Conservation (phyloP, 371 early-diverging fungal species). For the Saksenaea vasiformis region DNA sequence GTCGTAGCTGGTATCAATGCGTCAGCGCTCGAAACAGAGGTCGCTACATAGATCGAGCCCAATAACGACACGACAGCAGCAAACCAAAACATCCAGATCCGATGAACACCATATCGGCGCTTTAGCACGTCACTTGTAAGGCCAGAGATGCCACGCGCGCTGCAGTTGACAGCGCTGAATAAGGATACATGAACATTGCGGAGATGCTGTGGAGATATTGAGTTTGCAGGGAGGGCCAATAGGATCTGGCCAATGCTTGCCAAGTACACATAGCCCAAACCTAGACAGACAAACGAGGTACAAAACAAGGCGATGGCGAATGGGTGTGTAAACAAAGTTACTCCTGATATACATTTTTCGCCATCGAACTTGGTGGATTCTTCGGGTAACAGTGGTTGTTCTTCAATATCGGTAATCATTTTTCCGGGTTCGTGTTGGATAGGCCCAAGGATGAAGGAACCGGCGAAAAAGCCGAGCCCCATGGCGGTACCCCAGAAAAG, state of each 20-base stretch:
- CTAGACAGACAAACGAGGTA: conserved; percentile 35
- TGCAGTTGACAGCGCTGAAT: conserved; percentile 51
- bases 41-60: conserved; percentile 23
- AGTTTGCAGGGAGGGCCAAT: conserved; percentile 18
- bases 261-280: conserved; percentile 49
- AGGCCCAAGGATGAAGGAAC: conserved; percentile 40
- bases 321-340: conserved; percentile 34
- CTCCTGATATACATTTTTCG: conserved; percentile 17
- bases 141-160: conserved; percentile 43
- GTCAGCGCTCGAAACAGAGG: conserved; percentile 9
- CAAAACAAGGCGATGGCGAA: conserved; percentile 38
- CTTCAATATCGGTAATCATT: background rate
- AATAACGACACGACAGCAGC: conserved; percentile 26
- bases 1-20: conserved; percentile 32
- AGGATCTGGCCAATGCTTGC: conserved; percentile 45
- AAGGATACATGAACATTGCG: conserved; percentile 43
- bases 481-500: conserved; percentile 35
- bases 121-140: conserved; percentile 43
- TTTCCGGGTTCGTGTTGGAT: background rate
- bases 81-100: conserved; percentile 40
- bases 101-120: conserved; percentile 35
- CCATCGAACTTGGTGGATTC: background rate
- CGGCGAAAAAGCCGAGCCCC: conserved; percentile 26
- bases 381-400: background rate
- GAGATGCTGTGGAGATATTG: conserved; percentile 28